Conservation (phyloP, 2,329 filamentous ascomycete genomes). For the Xylaria sp. region DNA sequence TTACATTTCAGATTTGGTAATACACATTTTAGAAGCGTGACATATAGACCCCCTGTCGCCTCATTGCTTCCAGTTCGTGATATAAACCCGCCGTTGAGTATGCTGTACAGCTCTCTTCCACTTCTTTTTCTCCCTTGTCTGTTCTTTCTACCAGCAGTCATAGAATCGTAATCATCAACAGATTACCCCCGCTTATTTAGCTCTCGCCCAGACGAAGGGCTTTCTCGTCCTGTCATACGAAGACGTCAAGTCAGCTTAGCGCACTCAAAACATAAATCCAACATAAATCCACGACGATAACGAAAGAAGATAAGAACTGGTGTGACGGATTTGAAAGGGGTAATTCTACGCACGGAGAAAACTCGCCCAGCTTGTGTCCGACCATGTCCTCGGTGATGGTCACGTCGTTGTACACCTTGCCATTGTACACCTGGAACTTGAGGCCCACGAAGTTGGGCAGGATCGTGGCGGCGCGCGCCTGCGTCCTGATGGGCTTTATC, state of each 20-base stretch:
- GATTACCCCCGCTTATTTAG: conserved; percentile 33
- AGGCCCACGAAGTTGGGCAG: conserved; percentile 92
- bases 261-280: too few species aligned
- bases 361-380: conserved; percentile 93
- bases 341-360: conserved; percentile 75
- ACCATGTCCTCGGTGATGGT: conserved; percentile 95
- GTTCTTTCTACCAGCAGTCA: conserved; percentile 28
- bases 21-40: conserved; percentile 22
- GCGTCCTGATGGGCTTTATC: conserved; percentile 81
- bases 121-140: neutral
- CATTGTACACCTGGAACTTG: conserved; percentile 91
- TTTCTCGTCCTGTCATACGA: conserved; percentile 62
- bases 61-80: conserved; percentile 11
- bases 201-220: conserved; percentile 65
- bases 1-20: conserved; percentile 22
- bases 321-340: neutral
- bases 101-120: conserved; percentile 21
- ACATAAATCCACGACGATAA: neutral
- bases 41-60: neutral
- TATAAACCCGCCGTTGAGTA: conserved; percentile 29
- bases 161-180: neutral
- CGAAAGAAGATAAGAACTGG: neutral
- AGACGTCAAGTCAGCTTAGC: conserved; percentile 21
- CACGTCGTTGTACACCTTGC: conserved; percentile 85
- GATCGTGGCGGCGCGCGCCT: conserved; percentile 88